These are phyloP conservation scores for Microbotryum silenes-acaulis DNA, from an alignment of 1,284 basidiomycete genomes.

Conservation along the genomic window DNA sequence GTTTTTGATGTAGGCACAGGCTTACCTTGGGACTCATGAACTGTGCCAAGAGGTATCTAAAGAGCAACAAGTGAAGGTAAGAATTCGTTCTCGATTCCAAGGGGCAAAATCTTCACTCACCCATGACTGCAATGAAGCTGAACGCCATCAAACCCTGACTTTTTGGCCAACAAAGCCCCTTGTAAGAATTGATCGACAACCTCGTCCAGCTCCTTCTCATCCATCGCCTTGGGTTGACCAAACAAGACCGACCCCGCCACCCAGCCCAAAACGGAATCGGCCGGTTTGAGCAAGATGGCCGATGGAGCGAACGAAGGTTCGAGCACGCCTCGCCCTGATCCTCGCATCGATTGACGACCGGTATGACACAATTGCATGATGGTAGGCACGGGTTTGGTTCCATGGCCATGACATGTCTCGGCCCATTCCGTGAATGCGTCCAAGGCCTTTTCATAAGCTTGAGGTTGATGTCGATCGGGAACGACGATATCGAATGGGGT, in stretches of 20 bases:
- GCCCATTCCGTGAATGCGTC: constrained; percentile 53
- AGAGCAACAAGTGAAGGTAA: no score
- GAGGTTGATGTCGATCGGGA: constrained; percentile 45
- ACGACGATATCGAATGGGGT: constrained; percentile 72
- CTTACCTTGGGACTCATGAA: constrained; percentile 71
- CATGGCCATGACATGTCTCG: constrained; percentile 47
- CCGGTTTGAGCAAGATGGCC: constrained; percentile 49
- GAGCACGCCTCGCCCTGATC: constrained; percentile 58
- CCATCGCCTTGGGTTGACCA: constrained; percentile 58
- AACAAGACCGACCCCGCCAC: constrained; percentile 53
- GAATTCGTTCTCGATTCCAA: no score
- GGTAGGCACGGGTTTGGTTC: constrained; percentile 35
- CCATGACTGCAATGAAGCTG: constrained; percentile 62
- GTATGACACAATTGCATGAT: constrained; percentile 76
- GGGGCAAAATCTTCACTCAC: no score
- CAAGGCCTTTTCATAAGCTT: constrained; percentile 40
- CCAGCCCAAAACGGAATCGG: constrained; percentile 43
- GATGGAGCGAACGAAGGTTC: constrained; percentile 65
- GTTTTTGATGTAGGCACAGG: not conserved
- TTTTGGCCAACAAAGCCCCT: constrained; percentile 58
- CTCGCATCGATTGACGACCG: constrained; percentile 72
- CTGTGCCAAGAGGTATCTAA: constrained; percentile 61
- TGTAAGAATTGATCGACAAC: constrained; percentile 61
- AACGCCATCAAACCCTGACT: constrained; percentile 78
- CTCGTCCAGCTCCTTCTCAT: constrained; percentile 53